Conservation (phyloP, 2,329 filamentous ascomycete genomes). For the Pyricularia sp. region DNA sequence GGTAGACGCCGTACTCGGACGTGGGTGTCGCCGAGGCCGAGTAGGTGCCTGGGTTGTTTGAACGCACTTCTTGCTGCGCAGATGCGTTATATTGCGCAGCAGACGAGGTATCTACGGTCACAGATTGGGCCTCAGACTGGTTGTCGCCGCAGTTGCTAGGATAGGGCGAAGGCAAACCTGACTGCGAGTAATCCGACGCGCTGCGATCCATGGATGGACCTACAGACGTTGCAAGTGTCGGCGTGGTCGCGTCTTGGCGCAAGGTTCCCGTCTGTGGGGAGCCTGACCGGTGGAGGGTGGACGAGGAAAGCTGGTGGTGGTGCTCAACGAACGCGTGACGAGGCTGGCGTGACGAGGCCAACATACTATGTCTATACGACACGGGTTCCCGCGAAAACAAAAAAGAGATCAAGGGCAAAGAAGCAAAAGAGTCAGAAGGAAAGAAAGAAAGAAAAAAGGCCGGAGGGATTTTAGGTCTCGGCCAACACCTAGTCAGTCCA, state of each 20-base stretch:
- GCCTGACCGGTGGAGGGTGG: slow-evolving; percentile 6
- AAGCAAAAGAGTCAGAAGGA: slow-evolving; percentile 4
- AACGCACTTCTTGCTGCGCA: slow-evolving; percentile 58
- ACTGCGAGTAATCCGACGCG: slow-evolving; percentile 72
- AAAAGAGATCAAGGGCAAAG: slow-evolving; percentile 3
- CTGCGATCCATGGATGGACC: slow-evolving; percentile 44
- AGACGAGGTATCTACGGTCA: slow-evolving; percentile 79
- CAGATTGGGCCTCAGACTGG: slow-evolving; percentile 71
- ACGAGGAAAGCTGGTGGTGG: slow-evolving; percentile 10
- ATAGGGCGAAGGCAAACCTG: slow-evolving; percentile 75
- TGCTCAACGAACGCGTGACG: slow-evolving; percentile 11
- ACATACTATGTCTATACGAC: slow-evolving; percentile 11
- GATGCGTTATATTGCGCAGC: slow-evolving; percentile 81
- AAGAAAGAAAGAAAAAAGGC: slow-evolving; percentile 11
- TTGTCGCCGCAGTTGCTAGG: slow-evolving; percentile 55
- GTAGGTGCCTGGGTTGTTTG: slow-evolving; percentile 43
- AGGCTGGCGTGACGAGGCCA: slow-evolving; percentile 10
- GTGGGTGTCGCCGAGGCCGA: slow-evolving; percentile 74
- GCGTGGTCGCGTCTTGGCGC: slow-evolving; percentile 9
- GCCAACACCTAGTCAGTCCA: slow-evolving; percentile 1
- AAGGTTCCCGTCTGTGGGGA: slow-evolving; percentile 10
- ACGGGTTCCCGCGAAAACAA: slow-evolving; percentile 3
- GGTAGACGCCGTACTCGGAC: slow-evolving; percentile 79
- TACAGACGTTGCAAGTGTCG: slow-evolving; percentile 9
- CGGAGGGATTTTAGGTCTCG: slow-evolving; percentile 3